A percentile compares a stretch with the other conserved stretches of the same genome.
Evolutionary conservation across 495 filamentous ascomycete species (phyloP).

Genomic region (Penicillium macrosclerotiorum): DNA sequence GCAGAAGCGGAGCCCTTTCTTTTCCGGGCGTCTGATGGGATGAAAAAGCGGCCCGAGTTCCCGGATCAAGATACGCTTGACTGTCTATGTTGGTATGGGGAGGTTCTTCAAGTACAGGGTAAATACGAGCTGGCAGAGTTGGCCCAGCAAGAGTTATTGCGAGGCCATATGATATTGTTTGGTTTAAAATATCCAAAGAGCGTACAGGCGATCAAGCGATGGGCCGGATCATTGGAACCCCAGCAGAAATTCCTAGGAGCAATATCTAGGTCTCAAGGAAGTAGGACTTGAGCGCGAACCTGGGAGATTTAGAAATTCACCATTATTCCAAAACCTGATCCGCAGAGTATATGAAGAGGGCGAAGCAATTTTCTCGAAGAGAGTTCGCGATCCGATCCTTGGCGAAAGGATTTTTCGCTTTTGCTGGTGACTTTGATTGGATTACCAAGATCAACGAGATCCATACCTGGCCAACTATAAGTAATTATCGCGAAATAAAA

Average conservation of each 20-base stretch:
- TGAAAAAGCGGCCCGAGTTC: background rate
- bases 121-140: background rate
- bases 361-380: too few relatives aligned
- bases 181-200: background rate
- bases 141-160: background rate
- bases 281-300: too few relatives aligned
- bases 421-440: too few relatives aligned
- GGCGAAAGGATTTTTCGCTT: too few relatives aligned
- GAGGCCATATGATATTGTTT: background rate
- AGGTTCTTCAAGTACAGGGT: background rate
- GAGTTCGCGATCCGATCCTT: too few relatives aligned
- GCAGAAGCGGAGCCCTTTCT: background rate
- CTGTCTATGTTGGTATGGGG: background rate
- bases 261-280: too few relatives aligned
- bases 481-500: too few relatives aligned
- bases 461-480: too few relatives aligned
- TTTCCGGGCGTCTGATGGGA: background rate
- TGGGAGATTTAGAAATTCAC: too few relatives aligned
- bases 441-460: too few relatives aligned
- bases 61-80: background rate
- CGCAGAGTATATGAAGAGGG: too few relatives aligned
- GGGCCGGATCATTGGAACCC: background rate
- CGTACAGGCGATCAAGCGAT: background rate
- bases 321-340: too few relatives aligned
- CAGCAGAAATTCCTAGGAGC: background rate